Conservation (phyloP, 805 yeast genomes). For the Ogataea ganodermae region DNA sequence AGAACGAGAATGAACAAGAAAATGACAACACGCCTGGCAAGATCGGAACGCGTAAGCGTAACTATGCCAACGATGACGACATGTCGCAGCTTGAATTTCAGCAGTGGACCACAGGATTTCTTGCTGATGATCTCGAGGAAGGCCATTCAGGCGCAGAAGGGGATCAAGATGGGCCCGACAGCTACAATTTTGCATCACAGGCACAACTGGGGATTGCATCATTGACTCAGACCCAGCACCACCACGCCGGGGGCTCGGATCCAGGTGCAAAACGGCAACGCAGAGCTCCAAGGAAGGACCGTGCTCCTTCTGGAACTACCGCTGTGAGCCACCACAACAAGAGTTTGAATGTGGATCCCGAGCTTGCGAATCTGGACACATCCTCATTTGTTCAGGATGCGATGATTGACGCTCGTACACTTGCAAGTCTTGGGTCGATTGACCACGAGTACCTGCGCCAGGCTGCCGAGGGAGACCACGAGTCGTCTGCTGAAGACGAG, state of each 20-base stretch:
- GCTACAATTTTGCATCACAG: conserved; percentile 17
- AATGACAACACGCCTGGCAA: conserved; percentile 8
- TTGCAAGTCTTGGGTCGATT: conserved; percentile 46
- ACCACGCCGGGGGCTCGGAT: conserved; percentile 2
- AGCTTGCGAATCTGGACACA: conserved; percentile 50
- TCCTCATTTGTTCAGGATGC: conserved; percentile 64
- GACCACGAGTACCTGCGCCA: conserved; percentile 36
- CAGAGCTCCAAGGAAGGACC: conserved; percentile 14
- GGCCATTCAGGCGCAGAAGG: conserved; percentile 23
- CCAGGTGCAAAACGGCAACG: conserved; percentile 11
- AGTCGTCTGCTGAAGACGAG: conserved; percentile 27
- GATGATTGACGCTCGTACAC: conserved; percentile 64
- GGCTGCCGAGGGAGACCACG: conserved; percentile 25
- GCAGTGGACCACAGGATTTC: conserved; percentile 54
- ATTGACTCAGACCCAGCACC: conserved; percentile 9
- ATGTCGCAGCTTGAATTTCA: conserved; percentile 49
- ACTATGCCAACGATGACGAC: conserved; percentile 42
- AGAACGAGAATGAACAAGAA: background rate
- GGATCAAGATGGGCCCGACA: conserved; percentile 14
- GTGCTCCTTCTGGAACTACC: background rate
- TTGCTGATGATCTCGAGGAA: conserved; percentile 43
- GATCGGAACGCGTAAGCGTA: conserved; percentile 29
- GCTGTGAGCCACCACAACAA: conserved; percentile 5
- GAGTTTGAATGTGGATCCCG: conserved; percentile 55
- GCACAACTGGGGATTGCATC: conserved; percentile 20